Evolutionary conservation across 116 monocot species (phyloP).

Genomic region (Zostera marina): DNA sequence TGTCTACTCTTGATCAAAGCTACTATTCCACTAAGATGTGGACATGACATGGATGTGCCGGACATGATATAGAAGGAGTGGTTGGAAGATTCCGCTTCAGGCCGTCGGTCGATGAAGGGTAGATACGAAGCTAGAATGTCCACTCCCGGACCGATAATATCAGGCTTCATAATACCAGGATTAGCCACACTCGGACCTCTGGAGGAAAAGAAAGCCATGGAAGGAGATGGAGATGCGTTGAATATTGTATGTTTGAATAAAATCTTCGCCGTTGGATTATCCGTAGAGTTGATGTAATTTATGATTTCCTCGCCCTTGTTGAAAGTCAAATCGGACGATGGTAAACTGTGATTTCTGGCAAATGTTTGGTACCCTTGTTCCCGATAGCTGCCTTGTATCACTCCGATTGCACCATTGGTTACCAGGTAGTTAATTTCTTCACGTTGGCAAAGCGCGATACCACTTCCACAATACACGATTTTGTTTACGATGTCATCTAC

Average conservation of each 20-base stretch:
- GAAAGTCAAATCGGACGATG: constrained; percentile 8
- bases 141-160: constrained; percentile 6
- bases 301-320: constrained; percentile 6
- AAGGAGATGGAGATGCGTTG: not conserved
- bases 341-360: not conserved
- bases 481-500: constrained; percentile 13
- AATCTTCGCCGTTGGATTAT: not conserved
- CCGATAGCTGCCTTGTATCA: constrained; percentile 12
- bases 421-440: not conserved
- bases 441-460: no score
- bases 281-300: not conserved
- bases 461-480: constrained; percentile 15
- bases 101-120: not conserved
- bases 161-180: constrained; percentile 10
- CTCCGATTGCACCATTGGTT: constrained; percentile 12
- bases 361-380: constrained; percentile 8
- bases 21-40: constrained; percentile 5
- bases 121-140: constrained; percentile 7
- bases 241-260: not conserved
- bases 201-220: not conserved
- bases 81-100: not conserved
- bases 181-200: constrained; percentile 2
- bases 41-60: constrained; percentile 7
- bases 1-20: constrained; percentile 5
- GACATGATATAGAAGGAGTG: not conserved